Conservation (phyloP, 805 yeast genomes). For the Saturnispora galanensis region DNA sequence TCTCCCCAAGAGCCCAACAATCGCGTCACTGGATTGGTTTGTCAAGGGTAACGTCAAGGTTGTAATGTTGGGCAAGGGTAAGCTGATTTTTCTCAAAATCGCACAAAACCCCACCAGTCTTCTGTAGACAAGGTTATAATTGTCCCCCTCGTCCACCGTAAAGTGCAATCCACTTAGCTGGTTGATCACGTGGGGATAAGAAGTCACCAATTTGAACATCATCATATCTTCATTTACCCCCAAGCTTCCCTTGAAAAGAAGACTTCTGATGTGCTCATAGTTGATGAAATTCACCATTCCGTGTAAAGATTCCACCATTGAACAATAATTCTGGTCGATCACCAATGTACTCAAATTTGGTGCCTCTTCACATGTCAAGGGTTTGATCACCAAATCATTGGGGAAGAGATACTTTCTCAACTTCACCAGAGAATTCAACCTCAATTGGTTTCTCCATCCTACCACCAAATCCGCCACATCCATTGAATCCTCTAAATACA, state of each 20-base stretch:
- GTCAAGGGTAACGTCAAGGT: conserved; percentile 23
- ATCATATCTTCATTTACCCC: conserved; percentile 28
- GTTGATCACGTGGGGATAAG: conserved; percentile 19
- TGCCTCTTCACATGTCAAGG: conserved; percentile 19
- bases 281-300: conserved; percentile 21
- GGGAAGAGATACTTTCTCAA: conserved; percentile 20
- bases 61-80: conserved; percentile 19
- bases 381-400: conserved; percentile 13
- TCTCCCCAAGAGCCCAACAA: conserved; percentile 20
- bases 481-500: conserved; percentile 18
- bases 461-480: conserved; percentile 12
- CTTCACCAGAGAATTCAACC: conserved; percentile 12
- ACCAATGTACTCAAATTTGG: conserved; percentile 20
- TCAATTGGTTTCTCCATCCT: conserved; percentile 18
- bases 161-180: conserved; percentile 21
- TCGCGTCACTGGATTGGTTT: conserved; percentile 25
- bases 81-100: conserved; percentile 24
- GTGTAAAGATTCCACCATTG: conserved; percentile 16
- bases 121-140: conserved; percentile 23
- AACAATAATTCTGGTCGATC: conserved; percentile 24
- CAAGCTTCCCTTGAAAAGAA: conserved; percentile 22
- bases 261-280: conserved; percentile 12
- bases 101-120: conserved; percentile 28
- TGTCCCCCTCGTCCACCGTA: conserved; percentile 16
- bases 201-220: conserved; percentile 22